These are phyloP conservation scores for Ogataea methanolica DNA, from an alignment of 805 yeast species.

Conservation along the genomic window DNA sequence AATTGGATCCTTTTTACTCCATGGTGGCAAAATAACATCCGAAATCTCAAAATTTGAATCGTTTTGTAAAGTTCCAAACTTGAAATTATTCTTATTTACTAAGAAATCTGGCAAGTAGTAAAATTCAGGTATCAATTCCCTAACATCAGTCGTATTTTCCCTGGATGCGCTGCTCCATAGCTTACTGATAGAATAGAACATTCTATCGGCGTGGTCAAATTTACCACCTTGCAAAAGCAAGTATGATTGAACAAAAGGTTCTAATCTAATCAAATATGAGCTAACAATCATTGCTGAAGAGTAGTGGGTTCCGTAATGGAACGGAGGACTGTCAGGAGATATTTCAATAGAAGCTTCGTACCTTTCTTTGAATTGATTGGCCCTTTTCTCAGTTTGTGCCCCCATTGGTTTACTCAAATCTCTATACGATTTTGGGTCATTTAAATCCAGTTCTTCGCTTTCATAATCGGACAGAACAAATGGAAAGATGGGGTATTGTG, in stretches of 20 bases:
- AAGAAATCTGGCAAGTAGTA: conserved; percentile 78
- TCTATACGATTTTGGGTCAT: conserved; percentile 57
- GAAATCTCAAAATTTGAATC: conserved; percentile 39
- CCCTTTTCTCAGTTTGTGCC: conserved; percentile 64
- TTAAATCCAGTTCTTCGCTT: conserved; percentile 64
- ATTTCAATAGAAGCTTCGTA: conserved; percentile 66
- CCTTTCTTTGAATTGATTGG: conserved; percentile 60
- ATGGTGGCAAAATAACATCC: conserved; percentile 70
- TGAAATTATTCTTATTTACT: conserved; percentile 56
- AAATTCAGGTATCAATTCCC: conserved; percentile 86
- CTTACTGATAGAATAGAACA: conserved; percentile 68
- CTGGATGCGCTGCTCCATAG: conserved; percentile 78
- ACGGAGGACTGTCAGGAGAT: conserved; percentile 55
- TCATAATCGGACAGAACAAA: conserved; percentile 85
- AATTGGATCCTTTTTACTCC: conserved; percentile 79
- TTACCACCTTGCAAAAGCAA: conserved; percentile 79
- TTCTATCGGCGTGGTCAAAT: conserved; percentile 83
- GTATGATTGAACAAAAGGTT: conserved; percentile 80
- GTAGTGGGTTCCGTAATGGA: conserved; percentile 91
- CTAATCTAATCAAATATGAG: conserved; percentile 67
- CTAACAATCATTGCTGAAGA: conserved; percentile 93
- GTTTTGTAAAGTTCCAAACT: conserved; percentile 67
- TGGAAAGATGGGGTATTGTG: conserved; percentile 90
- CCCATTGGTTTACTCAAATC: conserved; percentile 91
- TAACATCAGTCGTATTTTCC: conserved; percentile 81